Base-by-base conservation (phyloP, 306 rosid species). In the Pterocarpus macrocarpus region DNA sequence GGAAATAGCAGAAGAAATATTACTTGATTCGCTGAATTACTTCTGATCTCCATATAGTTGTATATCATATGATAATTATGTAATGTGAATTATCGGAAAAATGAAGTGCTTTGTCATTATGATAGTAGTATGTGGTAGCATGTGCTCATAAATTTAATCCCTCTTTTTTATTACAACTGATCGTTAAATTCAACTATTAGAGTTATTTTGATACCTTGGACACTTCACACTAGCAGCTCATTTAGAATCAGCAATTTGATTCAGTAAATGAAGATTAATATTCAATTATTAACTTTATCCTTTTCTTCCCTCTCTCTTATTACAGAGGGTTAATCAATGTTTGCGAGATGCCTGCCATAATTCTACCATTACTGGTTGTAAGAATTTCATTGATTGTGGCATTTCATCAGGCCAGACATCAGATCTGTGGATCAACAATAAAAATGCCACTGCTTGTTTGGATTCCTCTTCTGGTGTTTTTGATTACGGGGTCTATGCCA, bases 381-480 rank as follows among this genome's bases (percentile, higher is more conserved):
- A 2, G 69, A 17, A 8, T 55, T 76, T 82, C 70, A 81, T 89
- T 49, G 95, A 91, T 75, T 89, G 95, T 79, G 93, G 90, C 34
- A 77, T 78, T 64, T 87, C 0, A 50, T 8, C 0, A 87, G 11
- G 14, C 63, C 3, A 0, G 30, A 22, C 0, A 6, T 14, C 55
- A 77, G 0, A 0, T 3, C 4, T 0, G 5, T 89, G 93, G 93
- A 41, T 0, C 62, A 3, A 0, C 1, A 85, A 78, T 79, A 0
- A 0, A 3, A 38, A 79, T 56, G 92, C 85, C 1, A 15, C 0
- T 32, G 47, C 39, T 43, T 91, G 96, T 86, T 85, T 87, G 33
- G 2, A 9, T 2, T 7, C 63, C 32, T 1, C 33, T 17, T 7
- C 63, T 7, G 33, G 63, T 22, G 64, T 2, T 8, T 17, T 58